Evolutionary conservation across 257 asterid species (phyloP).

Genomic region (Solanum sparsipilum): DNA sequence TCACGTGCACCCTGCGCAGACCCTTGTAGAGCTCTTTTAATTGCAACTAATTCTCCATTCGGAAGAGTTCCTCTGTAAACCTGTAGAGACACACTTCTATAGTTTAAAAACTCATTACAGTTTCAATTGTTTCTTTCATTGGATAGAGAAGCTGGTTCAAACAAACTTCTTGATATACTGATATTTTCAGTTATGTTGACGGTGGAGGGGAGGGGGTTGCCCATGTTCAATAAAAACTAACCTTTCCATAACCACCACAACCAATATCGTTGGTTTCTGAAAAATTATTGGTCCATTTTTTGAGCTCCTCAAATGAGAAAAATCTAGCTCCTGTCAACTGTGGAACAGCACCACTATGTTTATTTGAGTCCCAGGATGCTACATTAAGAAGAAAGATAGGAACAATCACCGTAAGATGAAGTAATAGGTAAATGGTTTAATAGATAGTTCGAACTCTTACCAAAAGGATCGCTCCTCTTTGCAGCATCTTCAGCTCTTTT

Average conservation of each 20-base stretch:
- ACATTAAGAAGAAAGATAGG: conserved; percentile 12
- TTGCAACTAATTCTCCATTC: conserved; percentile 52
- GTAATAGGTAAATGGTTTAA: background rate
- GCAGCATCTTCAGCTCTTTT: conserved; percentile 51
- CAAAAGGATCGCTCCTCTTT: conserved; percentile 66
- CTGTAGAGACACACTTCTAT: conserved; percentile 12
- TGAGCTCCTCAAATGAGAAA: conserved; percentile 71
- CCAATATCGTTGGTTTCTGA: conserved; percentile 52
- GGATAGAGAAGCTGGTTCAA: background rate
- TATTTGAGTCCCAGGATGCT: conserved; percentile 60
- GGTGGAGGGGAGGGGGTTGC: background rate
- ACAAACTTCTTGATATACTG: background rate
- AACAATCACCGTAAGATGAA: background rate
- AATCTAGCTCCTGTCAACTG: conserved; percentile 59
- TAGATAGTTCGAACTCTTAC: conserved; percentile 21
- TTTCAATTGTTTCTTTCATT: background rate
- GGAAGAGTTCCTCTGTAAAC: conserved; percentile 74
- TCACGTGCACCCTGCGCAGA: conserved; percentile 64
- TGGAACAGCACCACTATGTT: conserved; percentile 68
- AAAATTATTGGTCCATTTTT: conserved; percentile 63
- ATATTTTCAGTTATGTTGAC: background rate
- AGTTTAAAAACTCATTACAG: background rate
- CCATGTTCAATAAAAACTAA: conserved; percentile 1
- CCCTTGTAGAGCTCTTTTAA: conserved; percentile 73
- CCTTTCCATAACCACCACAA: conserved; percentile 93